phyloP scores from a whole-genome alignment of 306 rosid species.

The Abrus pulchellus region DNA sequence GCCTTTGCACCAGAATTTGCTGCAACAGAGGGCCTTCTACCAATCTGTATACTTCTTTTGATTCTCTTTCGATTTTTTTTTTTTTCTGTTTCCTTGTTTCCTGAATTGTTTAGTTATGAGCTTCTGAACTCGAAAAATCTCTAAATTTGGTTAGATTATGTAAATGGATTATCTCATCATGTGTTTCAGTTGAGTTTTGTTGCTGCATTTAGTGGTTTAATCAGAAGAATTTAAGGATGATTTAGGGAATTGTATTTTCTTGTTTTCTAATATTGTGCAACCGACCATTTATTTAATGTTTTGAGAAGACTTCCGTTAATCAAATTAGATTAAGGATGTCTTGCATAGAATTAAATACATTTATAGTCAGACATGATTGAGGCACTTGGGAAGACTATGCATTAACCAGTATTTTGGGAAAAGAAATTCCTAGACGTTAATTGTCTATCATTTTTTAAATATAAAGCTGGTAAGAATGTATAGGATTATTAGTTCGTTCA shows the following conservation, averaged over 20 bases:
- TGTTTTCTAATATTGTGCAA: background rate
- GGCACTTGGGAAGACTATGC: slow-evolving; percentile 11
- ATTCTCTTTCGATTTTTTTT: background rate
- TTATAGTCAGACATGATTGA: background rate
- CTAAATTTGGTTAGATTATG: background rate
- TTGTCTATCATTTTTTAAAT: background rate
- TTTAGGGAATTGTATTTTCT: slow-evolving; percentile 8
- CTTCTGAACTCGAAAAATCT: background rate
- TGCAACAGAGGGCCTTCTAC: slow-evolving; percentile 84
- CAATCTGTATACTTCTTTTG: slow-evolving; percentile 63
- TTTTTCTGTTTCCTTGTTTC: background rate
- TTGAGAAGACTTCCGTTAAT: background rate
- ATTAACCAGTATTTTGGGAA: background rate
- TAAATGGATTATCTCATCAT: background rate
- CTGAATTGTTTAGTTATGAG: slow-evolving; percentile 19
- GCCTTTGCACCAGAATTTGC: slow-evolving; percentile 83
- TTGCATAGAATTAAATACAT: background rate
- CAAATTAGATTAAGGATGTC: background rate
- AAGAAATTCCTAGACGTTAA: background rate
- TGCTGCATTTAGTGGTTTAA: slow-evolving; percentile 1
- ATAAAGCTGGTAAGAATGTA: background rate
- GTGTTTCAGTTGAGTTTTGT: slow-evolving; percentile 1
- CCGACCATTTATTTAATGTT: slow-evolving; percentile 1
- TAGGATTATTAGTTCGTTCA: background rate
- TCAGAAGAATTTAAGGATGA: slow-evolving; percentile 25